Conservation (phyloP, 2,329 filamentous ascomycete species). For the Dendryphion nanum region DNA sequence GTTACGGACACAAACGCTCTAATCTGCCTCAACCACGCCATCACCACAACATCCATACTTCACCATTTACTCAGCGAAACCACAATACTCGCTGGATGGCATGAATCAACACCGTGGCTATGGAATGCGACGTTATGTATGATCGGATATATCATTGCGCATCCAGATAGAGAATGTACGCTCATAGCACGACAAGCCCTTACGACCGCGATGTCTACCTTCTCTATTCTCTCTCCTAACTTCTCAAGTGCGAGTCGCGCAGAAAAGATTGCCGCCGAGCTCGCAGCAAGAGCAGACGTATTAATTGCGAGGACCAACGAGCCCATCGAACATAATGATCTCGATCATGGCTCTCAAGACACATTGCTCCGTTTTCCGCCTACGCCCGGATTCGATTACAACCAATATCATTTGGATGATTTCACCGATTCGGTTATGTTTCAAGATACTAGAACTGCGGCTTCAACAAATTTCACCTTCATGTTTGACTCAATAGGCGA, state of each 20-base stretch:
- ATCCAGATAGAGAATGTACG: conserved; percentile 31
- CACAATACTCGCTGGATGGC: conserved; percentile 28
- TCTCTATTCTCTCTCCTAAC: conserved; percentile 37
- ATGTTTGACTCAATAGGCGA: too few relatives aligned
- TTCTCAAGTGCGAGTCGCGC: conserved; percentile 34
- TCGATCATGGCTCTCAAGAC: too few relatives aligned
- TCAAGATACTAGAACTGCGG: too few relatives aligned
- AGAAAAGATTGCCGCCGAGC: conserved; percentile 30
- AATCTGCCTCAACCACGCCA: conserved; percentile 18
- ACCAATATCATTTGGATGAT: too few relatives aligned
- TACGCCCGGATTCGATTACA: too few relatives aligned
- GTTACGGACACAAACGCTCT: conserved; percentile 11
- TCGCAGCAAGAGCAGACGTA: conserved; percentile 28
- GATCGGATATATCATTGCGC: conserved; percentile 42
- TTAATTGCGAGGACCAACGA: too few relatives aligned
- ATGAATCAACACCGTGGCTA: conserved; percentile 45
- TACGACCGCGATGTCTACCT: conserved; percentile 34
- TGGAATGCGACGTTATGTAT: conserved; percentile 45
- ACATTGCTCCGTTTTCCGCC: too few relatives aligned
- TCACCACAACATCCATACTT: conserved; percentile 16
- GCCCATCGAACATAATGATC: too few relatives aligned
- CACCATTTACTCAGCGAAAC: conserved; percentile 16
- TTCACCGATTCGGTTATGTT: too few relatives aligned
- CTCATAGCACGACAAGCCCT: conserved; percentile 33
- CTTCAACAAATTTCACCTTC: too few relatives aligned